Percentiles rank a stretch among this genome's conserved stretches.
These are phyloP conservation scores for Brettanomyces bruxellensis DNA, from an alignment of 805 yeast genomes.

Conservation along the genomic window DNA sequence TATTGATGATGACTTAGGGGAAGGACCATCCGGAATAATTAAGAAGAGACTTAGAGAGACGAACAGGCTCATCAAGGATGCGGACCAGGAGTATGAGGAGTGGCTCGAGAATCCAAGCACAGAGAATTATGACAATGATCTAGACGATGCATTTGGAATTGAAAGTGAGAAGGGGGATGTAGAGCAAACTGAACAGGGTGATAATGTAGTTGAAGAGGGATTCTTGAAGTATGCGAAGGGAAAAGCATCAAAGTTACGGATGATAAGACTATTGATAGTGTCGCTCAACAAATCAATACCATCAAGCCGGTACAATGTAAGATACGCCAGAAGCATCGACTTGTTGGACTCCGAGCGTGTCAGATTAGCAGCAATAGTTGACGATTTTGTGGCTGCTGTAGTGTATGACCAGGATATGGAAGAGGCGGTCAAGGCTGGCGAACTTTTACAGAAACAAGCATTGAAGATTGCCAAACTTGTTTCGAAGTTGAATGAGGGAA, in stretches of 20 bases:
- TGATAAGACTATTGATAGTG: slow-evolving; percentile 49
- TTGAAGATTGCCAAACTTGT: slow-evolving; percentile 29
- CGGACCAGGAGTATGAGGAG: slow-evolving; percentile 55
- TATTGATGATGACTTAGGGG: slow-evolving; percentile 30
- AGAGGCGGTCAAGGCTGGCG: slow-evolving; percentile 19
- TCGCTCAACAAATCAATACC: slow-evolving; percentile 55
- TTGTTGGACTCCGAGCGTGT: slow-evolving; percentile 34
- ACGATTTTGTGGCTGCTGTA: slow-evolving; percentile 49
- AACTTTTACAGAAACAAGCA: slow-evolving; percentile 14
- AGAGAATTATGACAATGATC: slow-evolving; percentile 25
- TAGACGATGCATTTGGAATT: slow-evolving; percentile 42
- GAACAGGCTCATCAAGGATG: slow-evolving; percentile 46
- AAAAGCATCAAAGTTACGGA: slow-evolving; percentile 46
- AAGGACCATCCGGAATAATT: slow-evolving; percentile 48
- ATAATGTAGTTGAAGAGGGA: slow-evolving; percentile 16
- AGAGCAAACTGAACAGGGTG: slow-evolving; percentile 24
- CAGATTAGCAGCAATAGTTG: slow-evolving; percentile 37
- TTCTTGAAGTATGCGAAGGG: slow-evolving; percentile 27
- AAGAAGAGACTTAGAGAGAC: slow-evolving; percentile 36
- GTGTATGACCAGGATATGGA: slow-evolving; percentile 36
- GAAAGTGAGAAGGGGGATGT: slow-evolving; percentile 25
- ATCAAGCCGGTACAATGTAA: slow-evolving; percentile 14
- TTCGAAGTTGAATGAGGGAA: slow-evolving; percentile 36
- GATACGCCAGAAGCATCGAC: slow-evolving; percentile 37
- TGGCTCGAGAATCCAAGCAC: slow-evolving; percentile 54